A percentile compares a stretch with the other conserved stretches of the same genome.
Conservation (phyloP, 2,329 filamentous ascomycete genomes). For the Neonectria punicea region DNA sequence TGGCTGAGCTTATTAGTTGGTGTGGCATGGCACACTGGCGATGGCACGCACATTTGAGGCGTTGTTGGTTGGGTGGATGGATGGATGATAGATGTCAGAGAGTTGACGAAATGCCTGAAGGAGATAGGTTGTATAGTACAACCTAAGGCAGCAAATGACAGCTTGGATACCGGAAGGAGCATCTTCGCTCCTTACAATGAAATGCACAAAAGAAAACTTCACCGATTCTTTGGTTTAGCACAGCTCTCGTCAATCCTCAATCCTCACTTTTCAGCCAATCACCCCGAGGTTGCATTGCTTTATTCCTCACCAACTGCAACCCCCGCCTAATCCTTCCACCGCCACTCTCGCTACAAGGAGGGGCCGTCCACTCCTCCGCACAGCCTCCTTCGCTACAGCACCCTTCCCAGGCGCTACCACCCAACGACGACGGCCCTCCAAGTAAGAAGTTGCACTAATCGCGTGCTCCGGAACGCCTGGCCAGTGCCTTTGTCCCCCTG, state of each 20-base stretch:
- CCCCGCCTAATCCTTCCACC: not conserved
- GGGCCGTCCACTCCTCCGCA: not conserved
- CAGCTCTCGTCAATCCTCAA: not conserved
- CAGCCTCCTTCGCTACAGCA: not conserved
- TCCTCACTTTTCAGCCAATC: not conserved
- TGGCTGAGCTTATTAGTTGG: not conserved
- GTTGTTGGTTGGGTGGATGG: not conserved
- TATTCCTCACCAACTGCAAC: not conserved
- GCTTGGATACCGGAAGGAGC: too few species aligned
- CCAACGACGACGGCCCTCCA: not conserved
- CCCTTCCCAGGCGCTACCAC: not conserved
- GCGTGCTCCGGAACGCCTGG: not conserved
- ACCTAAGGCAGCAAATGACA: not conserved
- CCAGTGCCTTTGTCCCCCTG: not conserved
- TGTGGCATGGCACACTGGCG: conserved; percentile 27
- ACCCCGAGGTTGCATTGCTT: not conserved
- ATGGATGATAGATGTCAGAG: not conserved
- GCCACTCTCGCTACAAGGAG: not conserved
- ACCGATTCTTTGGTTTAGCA: not conserved
- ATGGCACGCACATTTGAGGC: conserved; percentile 9
- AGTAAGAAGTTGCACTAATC: not conserved
- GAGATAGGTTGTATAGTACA: not conserved
- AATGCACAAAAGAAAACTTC: not conserved
- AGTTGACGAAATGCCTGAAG: conserved; percentile 8
- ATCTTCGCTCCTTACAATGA: too few species aligned